Conservation (phyloP, 495 filamentous ascomycete genomes). For the Xylaria grammica region DNA sequence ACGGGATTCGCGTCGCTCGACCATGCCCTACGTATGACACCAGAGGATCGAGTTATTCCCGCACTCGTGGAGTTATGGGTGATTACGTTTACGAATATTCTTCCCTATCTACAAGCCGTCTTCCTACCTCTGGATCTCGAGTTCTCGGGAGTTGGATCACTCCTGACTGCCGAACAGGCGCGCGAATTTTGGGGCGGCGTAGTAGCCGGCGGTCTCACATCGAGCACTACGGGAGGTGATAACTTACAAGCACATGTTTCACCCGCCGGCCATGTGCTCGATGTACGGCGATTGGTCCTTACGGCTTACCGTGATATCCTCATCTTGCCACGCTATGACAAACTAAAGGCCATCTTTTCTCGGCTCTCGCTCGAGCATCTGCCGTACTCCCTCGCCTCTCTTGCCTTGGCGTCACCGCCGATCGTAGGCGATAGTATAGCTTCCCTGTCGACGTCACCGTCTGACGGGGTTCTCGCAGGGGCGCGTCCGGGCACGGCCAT, state of each 20-base stretch:
- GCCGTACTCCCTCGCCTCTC: constrained; percentile 63
- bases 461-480: constrained; percentile 24
- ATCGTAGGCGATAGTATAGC: constrained; percentile 46
- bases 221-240: constrained; percentile 6
- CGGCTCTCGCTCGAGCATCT: constrained; percentile 82
- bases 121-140: constrained; percentile 94
- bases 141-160: constrained; percentile 79
- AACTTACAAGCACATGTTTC: constrained; percentile 38
- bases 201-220: constrained; percentile 18
- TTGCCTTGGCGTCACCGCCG: constrained; percentile 48
- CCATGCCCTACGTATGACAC: constrained; percentile 72
- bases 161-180: constrained; percentile 77
- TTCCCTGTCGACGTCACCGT: constrained; percentile 48
- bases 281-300: constrained; percentile 86
- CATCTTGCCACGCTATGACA: constrained; percentile 83
- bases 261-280: constrained; percentile 60
- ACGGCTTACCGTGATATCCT: constrained; percentile 89
- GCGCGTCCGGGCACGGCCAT: constrained; percentile 70
- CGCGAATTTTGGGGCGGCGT: constrained; percentile 85
- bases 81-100: constrained; percentile 82
- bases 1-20: constrained; percentile 89
- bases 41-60: constrained; percentile 84
- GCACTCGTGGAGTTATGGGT: constrained; percentile 93
- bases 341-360: constrained; percentile 87
- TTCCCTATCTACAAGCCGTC: constrained; percentile 95